phyloP scores from a whole-genome alignment of 352 stramenopile species.

The Blastocystis sp. region DNA sequence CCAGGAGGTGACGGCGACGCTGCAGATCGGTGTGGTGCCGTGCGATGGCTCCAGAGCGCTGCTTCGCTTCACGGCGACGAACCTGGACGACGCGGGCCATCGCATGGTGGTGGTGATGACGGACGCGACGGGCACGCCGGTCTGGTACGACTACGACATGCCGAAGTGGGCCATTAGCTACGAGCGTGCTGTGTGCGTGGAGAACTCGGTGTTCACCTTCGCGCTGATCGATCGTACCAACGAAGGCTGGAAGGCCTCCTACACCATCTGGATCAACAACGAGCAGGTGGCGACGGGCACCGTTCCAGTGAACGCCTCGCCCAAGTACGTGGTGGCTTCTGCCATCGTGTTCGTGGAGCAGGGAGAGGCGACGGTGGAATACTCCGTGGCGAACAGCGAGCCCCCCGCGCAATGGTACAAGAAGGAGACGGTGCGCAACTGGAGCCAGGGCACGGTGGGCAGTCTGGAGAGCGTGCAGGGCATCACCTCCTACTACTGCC shows the following conservation, averaged over 20 bases:
- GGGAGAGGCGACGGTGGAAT: background rate
- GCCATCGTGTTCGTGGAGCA: slow-evolving; percentile 5
- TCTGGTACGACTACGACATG: slow-evolving; percentile 23
- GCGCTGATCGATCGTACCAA: slow-evolving; percentile 32
- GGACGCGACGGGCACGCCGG: background rate
- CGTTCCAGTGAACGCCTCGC: background rate
- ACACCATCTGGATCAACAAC: background rate
- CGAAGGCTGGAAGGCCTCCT: background rate
- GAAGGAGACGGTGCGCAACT: background rate
- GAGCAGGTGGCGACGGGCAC: background rate
- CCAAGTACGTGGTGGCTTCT: background rate
- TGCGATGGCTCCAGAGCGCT: background rate
- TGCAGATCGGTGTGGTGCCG: slow-evolving; percentile 13
- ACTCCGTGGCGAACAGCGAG: background rate
- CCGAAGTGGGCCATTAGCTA: background rate
- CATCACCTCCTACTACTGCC: slow-evolving; percentile 52
- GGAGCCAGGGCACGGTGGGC: background rate
- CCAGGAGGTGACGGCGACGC: background rate
- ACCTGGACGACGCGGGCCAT: background rate
- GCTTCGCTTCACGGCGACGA: background rate
- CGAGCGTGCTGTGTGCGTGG: background rate
- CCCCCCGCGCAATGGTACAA: background rate
- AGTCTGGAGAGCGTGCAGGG: background rate
- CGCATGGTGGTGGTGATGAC: slow-evolving; percentile 3
- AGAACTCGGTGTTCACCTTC: slow-evolving; percentile 18